These are phyloP conservation scores for Nectriaceae sp. DNA, from an alignment of 2,329 filamentous ascomycete genomes.

Conservation along the genomic window DNA sequence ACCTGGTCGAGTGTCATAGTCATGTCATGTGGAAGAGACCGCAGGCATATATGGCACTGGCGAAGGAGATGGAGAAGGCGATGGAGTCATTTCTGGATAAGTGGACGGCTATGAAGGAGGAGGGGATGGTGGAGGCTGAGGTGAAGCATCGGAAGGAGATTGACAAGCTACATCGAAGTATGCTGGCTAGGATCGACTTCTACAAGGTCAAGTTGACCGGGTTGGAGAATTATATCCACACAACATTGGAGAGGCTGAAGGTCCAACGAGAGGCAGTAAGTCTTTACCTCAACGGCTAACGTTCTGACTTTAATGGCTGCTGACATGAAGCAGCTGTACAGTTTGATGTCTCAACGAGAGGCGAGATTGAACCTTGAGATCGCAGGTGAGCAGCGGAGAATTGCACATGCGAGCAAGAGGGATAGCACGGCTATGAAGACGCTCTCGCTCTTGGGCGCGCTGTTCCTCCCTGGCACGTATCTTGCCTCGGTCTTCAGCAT, in stretches of 20 bases:
- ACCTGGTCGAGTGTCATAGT: slow-evolving; percentile 64
- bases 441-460: slow-evolving; percentile 61
- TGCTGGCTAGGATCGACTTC: slow-evolving; percentile 58
- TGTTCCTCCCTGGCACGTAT: slow-evolving; percentile 65
- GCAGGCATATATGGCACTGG: slow-evolving; percentile 59
- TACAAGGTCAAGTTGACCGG: slow-evolving; percentile 62
- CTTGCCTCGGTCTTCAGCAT: slow-evolving; percentile 66
- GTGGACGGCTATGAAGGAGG: slow-evolving; percentile 21
- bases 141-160: slow-evolving; percentile 35
- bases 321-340: slow-evolving; percentile 54
- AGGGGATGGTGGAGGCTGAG: slow-evolving; percentile 23
- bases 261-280: slow-evolving; percentile 63
- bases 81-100: slow-evolving; percentile 46
- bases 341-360: slow-evolving; percentile 67
- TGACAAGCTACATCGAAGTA: slow-evolving; percentile 52
- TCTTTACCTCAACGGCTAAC: slow-evolving; percentile 6
- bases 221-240: slow-evolving; percentile 64
- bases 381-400: slow-evolving; percentile 59
- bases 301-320: slow-evolving; percentile 1
- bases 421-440: slow-evolving; percentile 68
- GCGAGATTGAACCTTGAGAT: slow-evolving; percentile 65
- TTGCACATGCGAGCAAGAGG: slow-evolving; percentile 61
- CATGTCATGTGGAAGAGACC: slow-evolving; percentile 65
- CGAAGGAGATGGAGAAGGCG: slow-evolving; percentile 48
- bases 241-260: slow-evolving; percentile 60